These are phyloP conservation scores for Phytopythium cucurbitacearum DNA, from an alignment of 352 stramenopile genomes.

Conservation along the genomic window DNA sequence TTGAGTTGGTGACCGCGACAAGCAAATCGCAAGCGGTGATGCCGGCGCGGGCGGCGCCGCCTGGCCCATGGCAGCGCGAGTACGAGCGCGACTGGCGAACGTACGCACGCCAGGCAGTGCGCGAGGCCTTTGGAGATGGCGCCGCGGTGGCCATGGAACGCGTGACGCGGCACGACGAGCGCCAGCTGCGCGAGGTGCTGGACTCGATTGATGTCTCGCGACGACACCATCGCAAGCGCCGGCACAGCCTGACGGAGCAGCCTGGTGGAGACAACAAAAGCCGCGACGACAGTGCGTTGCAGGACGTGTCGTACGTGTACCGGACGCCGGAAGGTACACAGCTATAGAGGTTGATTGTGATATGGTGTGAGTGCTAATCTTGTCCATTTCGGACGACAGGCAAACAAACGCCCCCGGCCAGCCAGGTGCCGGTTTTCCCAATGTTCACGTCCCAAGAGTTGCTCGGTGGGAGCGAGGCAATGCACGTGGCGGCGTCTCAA, in stretches of 20 bases:
- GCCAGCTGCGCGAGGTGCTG: conserved; percentile 37
- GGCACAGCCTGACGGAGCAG: conserved; percentile 10
- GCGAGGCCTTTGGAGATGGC: conserved; percentile 26
- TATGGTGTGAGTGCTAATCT: not conserved
- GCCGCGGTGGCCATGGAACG: conserved; percentile 12
- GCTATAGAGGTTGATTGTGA: not conserved
- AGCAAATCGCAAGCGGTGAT: too few relatives aligned
- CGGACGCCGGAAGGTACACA: conserved; percentile 29
- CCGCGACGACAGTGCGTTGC: conserved; percentile 13
- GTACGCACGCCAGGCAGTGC: conserved; percentile 33
- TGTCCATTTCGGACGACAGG: not conserved
- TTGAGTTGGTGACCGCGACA: not conserved
- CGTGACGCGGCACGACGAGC: conserved; percentile 29
- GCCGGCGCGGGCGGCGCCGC: not conserved
- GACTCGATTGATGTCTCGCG: conserved; percentile 1
- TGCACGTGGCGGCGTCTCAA: conserved; percentile 35
- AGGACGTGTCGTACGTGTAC: conserved; percentile 68
- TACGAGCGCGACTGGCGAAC: conserved; percentile 61
- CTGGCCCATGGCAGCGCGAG: conserved; percentile 49
- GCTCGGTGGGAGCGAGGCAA: conserved; percentile 2
- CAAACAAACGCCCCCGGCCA: conserved; percentile 4
- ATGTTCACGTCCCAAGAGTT: conserved; percentile 62
- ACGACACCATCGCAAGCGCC: conserved; percentile 9
- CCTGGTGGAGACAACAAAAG: not conserved
- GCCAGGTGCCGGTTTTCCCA: conserved; percentile 40